Conservation (phyloP, 345 rosid genomes). For the Murraya paniculata region DNA sequence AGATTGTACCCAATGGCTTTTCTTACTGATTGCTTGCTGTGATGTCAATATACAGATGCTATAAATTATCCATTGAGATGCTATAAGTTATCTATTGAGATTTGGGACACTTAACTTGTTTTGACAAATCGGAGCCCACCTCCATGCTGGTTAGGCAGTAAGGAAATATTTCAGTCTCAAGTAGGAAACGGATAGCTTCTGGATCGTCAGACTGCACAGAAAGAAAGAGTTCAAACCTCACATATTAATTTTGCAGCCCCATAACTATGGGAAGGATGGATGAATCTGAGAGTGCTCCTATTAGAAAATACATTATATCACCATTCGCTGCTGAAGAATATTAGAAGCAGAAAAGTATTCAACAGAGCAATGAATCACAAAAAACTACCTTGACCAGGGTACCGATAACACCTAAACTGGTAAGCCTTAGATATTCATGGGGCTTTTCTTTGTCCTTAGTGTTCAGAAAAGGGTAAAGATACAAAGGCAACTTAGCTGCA, state of each 20-base stretch:
- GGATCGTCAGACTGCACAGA: conserved; percentile 42
- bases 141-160: conserved; percentile 47
- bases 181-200: conserved; percentile 39
- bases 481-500: conserved; percentile 48
- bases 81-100: not conserved
- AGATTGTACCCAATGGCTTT: not conserved
- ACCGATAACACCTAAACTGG: conserved; percentile 62
- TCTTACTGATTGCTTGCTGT: not conserved
- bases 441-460: conserved; percentile 27
- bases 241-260: not conserved
- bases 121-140: conserved; percentile 40
- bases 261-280: not conserved
- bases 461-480: conserved; percentile 49
- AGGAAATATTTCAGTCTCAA: conserved; percentile 41
- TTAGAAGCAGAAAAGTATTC: not conserved
- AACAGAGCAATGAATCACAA: not conserved
- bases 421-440: conserved; percentile 48
- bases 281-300: not conserved
- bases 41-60: not conserved
- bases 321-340: not conserved
- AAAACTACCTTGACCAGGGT: conserved; percentile 53
- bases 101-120: conserved; percentile 45
- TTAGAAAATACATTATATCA: not conserved
- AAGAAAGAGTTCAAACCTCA: not conserved
- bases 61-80: no score